Evolutionary conservation across 371 early-diverging fungal genomes (phyloP), one percentile per base, ranked within the genome.

Genomic region (Apophysomyces trapeziformis): DNA sequence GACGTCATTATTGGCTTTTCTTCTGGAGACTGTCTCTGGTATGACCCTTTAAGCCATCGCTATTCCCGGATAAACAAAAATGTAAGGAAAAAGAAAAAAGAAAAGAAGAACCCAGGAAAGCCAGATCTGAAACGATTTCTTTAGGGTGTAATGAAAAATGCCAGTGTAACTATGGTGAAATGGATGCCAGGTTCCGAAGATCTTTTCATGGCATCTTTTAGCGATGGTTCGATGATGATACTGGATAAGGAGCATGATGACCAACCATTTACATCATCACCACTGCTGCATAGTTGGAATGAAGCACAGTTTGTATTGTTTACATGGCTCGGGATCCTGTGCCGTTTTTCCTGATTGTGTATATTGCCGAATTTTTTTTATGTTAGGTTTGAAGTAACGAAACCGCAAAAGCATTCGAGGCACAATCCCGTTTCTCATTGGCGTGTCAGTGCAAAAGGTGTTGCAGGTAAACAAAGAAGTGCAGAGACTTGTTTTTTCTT

Each of bases 161-260:
- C 84, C 1, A 76, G 85, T 7, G 96, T 93, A 8, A 90, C 89
- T 0, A 87, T 85, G 78, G 85, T 96, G 13, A 87, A 87, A 75
- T 98, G 98, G 98, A 74, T 97, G 59, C 97, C 97, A 1, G 93
- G 90, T 4, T 94, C 95, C 0, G 95, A 95, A 59, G 89, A 80
- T 14, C 74, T 87, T 70, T 96, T 97, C 71, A 83, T 96, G 73
- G 96, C 85, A 0, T 84, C 94, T 0, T 92, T 89, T 54, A 86
- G 86, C 1, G 90, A 92, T 73, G 94, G 93, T 5, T 79, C 85
- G 13, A 80, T 95, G 6, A 70, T 95, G 68, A 68, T 93, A 14
- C 87, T 93, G 83, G 96, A 96, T 76, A 92, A 50, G 67, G 90
- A 90, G 2, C 85, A 90, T 57, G 96, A 96, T 18, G 95, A 95